Percentiles rank a stretch among this genome's conserved stretches.
Evolutionary conservation across 2,329 filamentous ascomycete genomes (phyloP).

Genomic region (Metarhizium rileyi): DNA sequence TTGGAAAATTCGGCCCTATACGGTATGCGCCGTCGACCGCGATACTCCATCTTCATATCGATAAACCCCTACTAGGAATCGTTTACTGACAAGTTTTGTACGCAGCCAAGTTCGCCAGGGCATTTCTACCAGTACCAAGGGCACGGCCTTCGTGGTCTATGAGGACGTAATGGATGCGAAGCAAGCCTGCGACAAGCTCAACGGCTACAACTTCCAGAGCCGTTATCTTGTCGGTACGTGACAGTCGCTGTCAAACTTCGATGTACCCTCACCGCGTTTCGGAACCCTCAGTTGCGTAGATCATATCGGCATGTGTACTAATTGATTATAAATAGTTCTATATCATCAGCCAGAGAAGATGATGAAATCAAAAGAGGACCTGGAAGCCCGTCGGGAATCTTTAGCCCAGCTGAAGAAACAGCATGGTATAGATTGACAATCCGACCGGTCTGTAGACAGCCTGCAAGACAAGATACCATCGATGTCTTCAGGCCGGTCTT

Average conservation of each 20-base stretch:
- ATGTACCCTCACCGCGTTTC: neutral
- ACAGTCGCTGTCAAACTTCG: neutral
- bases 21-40: slow-evolving; percentile 49
- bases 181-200: slow-evolving; percentile 97
- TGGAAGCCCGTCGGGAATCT: slow-evolving; percentile 89
- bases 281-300: neutral
- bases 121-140: slow-evolving; percentile 94
- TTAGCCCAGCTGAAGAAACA: slow-evolving; percentile 97
- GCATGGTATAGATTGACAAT: slow-evolving; percentile 96
- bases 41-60: neutral
- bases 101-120: slow-evolving; percentile 93
- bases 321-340: slow-evolving; percentile 34
- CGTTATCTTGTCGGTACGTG: slow-evolving; percentile 89
- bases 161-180: slow-evolving; percentile 99
- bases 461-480: slow-evolving; percentile 32
- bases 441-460: slow-evolving; percentile 56
- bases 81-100: slow-evolving; percentile 8
- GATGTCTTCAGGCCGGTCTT: slow-evolving; percentile 54
- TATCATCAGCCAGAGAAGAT: slow-evolving; percentile 60
- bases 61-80: slow-evolving; percentile 2
- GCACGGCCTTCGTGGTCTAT: slow-evolving; percentile 98
- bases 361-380: slow-evolving; percentile 80
- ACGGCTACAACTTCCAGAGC: slow-evolving; percentile 99
- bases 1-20: slow-evolving; percentile 93
- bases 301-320: neutral